Base-by-base conservation (phyloP, 768 basidiomycete species). In the Dictyophora rubrovolvata region DNA sequence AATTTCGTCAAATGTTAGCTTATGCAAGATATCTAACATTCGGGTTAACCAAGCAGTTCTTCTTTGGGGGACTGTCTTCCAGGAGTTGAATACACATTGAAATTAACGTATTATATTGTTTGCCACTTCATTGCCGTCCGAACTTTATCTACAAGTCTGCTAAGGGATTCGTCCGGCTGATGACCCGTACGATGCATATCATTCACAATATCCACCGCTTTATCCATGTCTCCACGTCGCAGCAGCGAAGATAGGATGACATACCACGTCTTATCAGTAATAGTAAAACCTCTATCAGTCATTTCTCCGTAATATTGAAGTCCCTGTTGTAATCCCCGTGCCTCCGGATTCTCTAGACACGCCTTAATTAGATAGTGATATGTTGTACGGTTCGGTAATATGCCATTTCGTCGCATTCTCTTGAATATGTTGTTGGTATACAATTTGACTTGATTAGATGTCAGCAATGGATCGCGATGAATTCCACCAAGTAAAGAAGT, bases 291-390 rank as follows among this genome's bases (percentile, higher is more conserved):
- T 63, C 70, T 67, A 64, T 68, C 67, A 63, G 69, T 71, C 84
- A 91, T 87, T 63, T 84, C 80, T 56, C 73, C 72, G 68, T 84
- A 83, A 66, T 83, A 81, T 55, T 65, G 68, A 63, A 89, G 68
- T 17, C 82, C 87, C 63, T 77, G 71, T 61, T 76, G 66, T 42
- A 85, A 65, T 12, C 83, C 84, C 35, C 78, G 72, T 10, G 76
- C 69, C 10, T 72, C 72, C 11, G 75, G 71, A 55, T 78, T 79
- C 48, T 78, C 76, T 63, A 92, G 70, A 61, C 81, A 81, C 9
- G 85, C 81, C 57, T 78, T 78, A 63, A 97, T 77, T 59, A 96
- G 74, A 62, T 86, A 80, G 68, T 95, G 86, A 72, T 89, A 93
- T 6, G 83, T 82, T 53, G 81, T 77, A 36, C 83, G 74, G 63